A percentile compares a stretch with the other conserved stretches of the same genome.
phyloP scores from a whole-genome alignment of 2,329 filamentous ascomycete species.

The Alternaria viburni region DNA sequence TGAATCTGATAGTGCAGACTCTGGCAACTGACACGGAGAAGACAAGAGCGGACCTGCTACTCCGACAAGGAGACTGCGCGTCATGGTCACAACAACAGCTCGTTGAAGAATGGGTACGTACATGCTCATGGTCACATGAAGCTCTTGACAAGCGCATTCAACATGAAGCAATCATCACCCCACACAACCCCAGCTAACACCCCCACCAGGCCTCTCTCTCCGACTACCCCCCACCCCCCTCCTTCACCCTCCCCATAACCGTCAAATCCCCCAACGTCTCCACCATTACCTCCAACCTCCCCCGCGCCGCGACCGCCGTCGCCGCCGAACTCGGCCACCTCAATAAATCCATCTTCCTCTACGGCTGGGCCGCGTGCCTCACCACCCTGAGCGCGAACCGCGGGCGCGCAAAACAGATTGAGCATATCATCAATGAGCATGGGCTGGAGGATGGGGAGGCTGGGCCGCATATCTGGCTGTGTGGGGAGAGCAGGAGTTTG shows the following conservation, averaged over 20 bases:
- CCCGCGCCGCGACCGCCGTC: constrained; percentile 53
- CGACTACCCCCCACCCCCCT: constrained; percentile 59
- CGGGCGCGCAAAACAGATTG: constrained; percentile 70
- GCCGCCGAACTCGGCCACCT: constrained; percentile 62
- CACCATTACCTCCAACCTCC: constrained; percentile 46
- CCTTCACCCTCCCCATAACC: constrained; percentile 67
- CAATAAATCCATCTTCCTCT: constrained; percentile 73
- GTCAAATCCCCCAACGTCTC: constrained; percentile 58
- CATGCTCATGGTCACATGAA: no score
- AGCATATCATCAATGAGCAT: constrained; percentile 62
- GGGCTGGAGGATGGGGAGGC: constrained; percentile 57
- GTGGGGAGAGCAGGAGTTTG: constrained; percentile 68
- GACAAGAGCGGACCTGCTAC: constrained; percentile 63
- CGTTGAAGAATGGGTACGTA: constrained; percentile 27
- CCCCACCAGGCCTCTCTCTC: constrained; percentile 49
- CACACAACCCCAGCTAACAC: not conserved
- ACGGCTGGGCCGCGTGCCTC: constrained; percentile 68
- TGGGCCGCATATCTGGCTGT: constrained; percentile 69
- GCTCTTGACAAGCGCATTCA: no score
- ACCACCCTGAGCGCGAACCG: constrained; percentile 77
- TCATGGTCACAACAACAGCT: constrained; percentile 20
- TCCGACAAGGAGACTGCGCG: constrained; percentile 53
- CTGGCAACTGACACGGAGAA: constrained; percentile 53
- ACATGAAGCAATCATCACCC: no score
- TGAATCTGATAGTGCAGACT: constrained; percentile 55